Percentiles rank a stretch among this genome's conserved stretches.
Conservation (phyloP, 495 filamentous ascomycete species). For the Ascobolus immersus region DNA sequence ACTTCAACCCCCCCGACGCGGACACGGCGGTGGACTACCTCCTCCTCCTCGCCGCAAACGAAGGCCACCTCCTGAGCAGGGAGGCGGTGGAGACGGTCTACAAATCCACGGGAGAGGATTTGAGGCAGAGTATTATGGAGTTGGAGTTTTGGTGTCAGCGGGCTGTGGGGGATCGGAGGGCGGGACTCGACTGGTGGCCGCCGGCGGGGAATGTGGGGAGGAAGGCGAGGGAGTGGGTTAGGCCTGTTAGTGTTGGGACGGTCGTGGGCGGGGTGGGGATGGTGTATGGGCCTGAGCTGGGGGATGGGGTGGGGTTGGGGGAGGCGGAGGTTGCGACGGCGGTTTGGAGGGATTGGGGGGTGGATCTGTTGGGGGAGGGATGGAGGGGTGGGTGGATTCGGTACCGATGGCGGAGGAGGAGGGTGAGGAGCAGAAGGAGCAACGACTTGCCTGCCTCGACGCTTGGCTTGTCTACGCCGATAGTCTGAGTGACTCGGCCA, state of each 20-base stretch:
- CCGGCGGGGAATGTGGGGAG: constrained; percentile 37
- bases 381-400: constrained; percentile 7
- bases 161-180: constrained; percentile 65
- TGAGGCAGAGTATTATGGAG: constrained; percentile 63
- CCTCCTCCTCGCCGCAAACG: constrained; percentile 59
- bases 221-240: constrained; percentile 45
- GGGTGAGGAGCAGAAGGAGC: constrained; percentile 4
- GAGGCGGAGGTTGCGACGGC: constrained; percentile 31
- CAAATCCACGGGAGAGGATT: constrained; percentile 35
- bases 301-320: constrained; percentile 7
- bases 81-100: constrained; percentile 45
- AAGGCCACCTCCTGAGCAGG: constrained; percentile 60
- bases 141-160: constrained; percentile 95
- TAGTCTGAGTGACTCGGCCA: constrained; percentile 26
- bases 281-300: constrained; percentile 17
- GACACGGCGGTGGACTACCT: constrained; percentile 56
- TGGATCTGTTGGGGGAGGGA: constrained; percentile 22
- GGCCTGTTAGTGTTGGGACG: constrained; percentile 59
- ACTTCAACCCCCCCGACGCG: constrained; percentile 41
- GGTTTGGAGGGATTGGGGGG: constrained; percentile 30
- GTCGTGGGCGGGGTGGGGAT: constrained; percentile 50
- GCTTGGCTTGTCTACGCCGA: constrained; percentile 17
- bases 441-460: neutral
- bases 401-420: neutral
- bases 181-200: constrained; percentile 75